Conservation (phyloP, 768 basidiomycete species). For the Tylopilus sp. region DNA sequence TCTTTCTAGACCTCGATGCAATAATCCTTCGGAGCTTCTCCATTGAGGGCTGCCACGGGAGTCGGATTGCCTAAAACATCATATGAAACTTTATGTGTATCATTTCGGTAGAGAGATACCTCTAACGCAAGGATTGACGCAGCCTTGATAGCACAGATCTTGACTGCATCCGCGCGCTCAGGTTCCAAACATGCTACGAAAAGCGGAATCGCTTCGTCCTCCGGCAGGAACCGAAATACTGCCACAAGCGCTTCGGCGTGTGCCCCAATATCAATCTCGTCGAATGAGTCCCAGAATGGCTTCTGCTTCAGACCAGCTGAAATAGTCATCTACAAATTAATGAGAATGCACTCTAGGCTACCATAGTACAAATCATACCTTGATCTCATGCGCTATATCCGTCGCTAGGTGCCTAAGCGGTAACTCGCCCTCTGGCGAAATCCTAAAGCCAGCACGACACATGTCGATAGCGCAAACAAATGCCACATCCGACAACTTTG, state of each 20-base stretch:
- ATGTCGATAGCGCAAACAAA: constrained; percentile 75
- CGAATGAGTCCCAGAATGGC: constrained; percentile 69
- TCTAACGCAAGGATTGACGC: constrained; percentile 66
- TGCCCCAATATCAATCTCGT: constrained; percentile 73
- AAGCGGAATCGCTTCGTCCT: constrained; percentile 55
- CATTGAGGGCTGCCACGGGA: constrained; percentile 56
- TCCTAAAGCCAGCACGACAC: constrained; percentile 62
- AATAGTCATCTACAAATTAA: constrained; percentile 20
- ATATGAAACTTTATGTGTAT: constrained; percentile 8
- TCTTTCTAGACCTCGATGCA: constrained; percentile 46
- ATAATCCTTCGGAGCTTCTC: constrained; percentile 45
- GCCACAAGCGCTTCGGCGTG: constrained; percentile 72
- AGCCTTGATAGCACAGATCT: constrained; percentile 73
- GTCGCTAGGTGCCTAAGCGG: constrained; percentile 62
- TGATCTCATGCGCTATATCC: constrained; percentile 79
- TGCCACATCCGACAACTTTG: constrained; percentile 63
- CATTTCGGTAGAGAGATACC: constrained; percentile 35
- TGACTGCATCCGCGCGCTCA: constrained; percentile 77
- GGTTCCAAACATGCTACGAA: constrained; percentile 68
- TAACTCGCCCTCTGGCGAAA: constrained; percentile 52
- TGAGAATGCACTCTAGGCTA: constrained; percentile 5
- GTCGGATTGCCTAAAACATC: constrained; percentile 42
- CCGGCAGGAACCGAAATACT: constrained; percentile 66
- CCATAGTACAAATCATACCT: constrained; percentile 43
- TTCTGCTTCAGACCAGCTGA: constrained; percentile 37